phyloP scores from a whole-genome alignment of 2,329 filamentous ascomycete genomes.

The Leptographium galeiforme region DNA sequence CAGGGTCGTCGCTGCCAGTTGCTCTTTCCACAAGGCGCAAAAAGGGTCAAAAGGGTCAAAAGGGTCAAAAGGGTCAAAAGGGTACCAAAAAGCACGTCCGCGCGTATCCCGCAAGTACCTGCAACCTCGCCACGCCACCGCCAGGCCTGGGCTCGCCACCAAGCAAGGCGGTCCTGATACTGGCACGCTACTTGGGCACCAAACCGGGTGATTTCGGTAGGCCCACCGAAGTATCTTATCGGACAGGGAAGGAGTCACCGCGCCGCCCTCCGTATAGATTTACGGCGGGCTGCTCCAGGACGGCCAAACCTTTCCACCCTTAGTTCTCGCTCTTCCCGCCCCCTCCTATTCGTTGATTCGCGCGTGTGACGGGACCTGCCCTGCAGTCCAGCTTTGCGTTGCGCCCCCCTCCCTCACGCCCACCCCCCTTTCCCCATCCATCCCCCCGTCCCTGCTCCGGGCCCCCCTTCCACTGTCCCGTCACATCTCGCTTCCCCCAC shows the following conservation, averaged over 20 bases:
- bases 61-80: too few relatives aligned
- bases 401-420: neutral
- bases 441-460: neutral
- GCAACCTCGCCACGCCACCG: neutral
- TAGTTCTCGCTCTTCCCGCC: neutral
- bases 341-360: neutral
- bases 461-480: neutral
- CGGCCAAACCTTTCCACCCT: too few relatives aligned
- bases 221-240: neutral
- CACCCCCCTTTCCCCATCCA: neutral
- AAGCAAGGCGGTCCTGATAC: neutral
- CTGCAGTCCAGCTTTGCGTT: neutral
- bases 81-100: neutral
- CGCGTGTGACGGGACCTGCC: neutral
- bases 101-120: neutral
- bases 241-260: neutral
- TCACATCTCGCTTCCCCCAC: neutral
- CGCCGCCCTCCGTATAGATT: neutral
- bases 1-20: too few relatives aligned
- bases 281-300: neutral
- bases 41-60: too few relatives aligned
- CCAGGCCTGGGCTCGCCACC: neutral
- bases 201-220: constrained; percentile 1
- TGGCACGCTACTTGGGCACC: neutral
- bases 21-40: too few relatives aligned